Evolutionary conservation across 2,329 filamentous ascomycete genomes (phyloP), one percentile per base, ranked within the genome.

Genomic region (Laburnicola sp.): DNA sequence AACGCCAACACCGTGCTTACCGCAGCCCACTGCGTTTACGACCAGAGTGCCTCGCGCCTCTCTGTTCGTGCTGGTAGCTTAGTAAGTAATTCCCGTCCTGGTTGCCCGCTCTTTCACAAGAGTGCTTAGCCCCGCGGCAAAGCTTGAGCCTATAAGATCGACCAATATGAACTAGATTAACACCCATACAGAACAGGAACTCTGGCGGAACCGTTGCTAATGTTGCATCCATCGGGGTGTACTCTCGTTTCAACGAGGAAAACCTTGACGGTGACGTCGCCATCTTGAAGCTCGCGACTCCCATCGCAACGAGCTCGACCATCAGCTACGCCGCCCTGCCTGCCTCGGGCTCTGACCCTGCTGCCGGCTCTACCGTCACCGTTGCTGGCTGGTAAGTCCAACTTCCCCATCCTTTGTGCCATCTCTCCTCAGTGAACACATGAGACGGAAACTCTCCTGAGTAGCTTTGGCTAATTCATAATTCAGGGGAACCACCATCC

Each of bases 281-380:
- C 41, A 59, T 68, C 62, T 51, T 57, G 48, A 65, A 66, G 58
- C 62, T 67, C 7, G 37, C 58, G 2, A 60, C 58, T 22, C 11
- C 57, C n/a, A 52, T 67, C 47, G 34, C 58, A 21, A 53, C 60
- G 22, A 59, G 58, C 58, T 56, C 51, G 34, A 62, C 58, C 52
- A 56, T 66, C 39, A 31, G 38, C 28, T 67, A 64, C 42, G 62
- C 53, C 6, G 39, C 28, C 21, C 60, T 67, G n/a, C 42, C 64
- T 4, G 53, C 63, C 10, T 42, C 63, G 3, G 54, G 54, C 46
- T 60, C 54, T 10, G 64, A 67, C 55, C 63, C 64, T 3, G 56
- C 58, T 41, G 25, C 53, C 2, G 63, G 62, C 10, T 40, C 56
- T 34, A 53, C 49, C 32, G 31, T 45, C 44, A 64, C 59, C 27